Evolutionary conservation across 208 protist genomes (phyloP), one percentile per base, ranked within the genome.

Genomic region (Trypanosoma vivax): DNA sequence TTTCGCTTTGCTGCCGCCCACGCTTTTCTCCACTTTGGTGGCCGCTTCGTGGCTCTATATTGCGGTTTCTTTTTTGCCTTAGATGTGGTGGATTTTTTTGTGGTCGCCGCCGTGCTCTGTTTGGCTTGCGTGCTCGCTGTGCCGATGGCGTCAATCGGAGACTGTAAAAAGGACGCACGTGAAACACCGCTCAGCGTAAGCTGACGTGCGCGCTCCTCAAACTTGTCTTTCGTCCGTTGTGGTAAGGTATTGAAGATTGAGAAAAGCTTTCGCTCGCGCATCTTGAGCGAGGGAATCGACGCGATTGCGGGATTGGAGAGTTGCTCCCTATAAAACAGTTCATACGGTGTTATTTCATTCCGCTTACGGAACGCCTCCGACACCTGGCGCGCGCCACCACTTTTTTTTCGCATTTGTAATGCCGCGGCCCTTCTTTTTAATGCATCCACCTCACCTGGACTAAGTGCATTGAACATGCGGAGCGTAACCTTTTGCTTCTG

Each of bases 241-340:
- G 83, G 83, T 2, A 90, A 64, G 9, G 65, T 74, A 23, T 86
- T 63, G 57, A 73, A 90, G 34, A 90, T 83, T n/a, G 68, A 56
- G 29, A 84, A 68, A 7, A 90, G 41, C 27, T 68, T 65, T 21
- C 57, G 45, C 60, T 87, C 76, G 7, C 63, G 70, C 13, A 83
- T 72, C n/a, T 67, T 47, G 7, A 71, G 73, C 28, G 55, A 78
- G 25, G 29, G n/a, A 16, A 77, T 37, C 13, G 64, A 48, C 2
- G 58, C 25, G 30, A 90, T 55, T 19, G 83, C 70, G 2, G 78
- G 83, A 65, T 84, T 90, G 7, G 49, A 45, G 10, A 42, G 14
- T 46, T 90, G 83, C 35, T 90, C 72, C 40, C 54, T 63, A 18
- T 65, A 66, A 33, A 90, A 90, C 14, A 79, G 54, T 46, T 87